Evolutionary conservation across 202 grass and related monocot genomes (phyloP), one percentile per base, ranked within the genome.

Genomic region (Bolboschoenoplectus hybrid): DNA sequence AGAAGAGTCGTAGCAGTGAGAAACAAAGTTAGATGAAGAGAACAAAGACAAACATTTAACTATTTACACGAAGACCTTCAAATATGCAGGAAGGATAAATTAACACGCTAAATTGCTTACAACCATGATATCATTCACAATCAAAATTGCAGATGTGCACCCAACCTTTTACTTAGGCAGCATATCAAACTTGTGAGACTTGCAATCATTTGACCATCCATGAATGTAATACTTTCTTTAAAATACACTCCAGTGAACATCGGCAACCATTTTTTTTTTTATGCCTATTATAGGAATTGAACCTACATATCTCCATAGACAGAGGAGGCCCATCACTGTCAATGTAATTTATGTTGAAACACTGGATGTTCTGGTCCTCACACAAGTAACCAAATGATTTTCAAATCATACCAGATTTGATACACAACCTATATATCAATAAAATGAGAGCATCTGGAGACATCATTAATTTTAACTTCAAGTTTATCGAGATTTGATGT

Each of bases 1-100:
- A 89, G 52, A 60, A 58, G 13, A 57, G 49, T n/a, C 14, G 13
- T 79, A 51, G 47, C n/a, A 88, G 63, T 76, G 5, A 80, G 82
- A 14, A 5, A 67, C 17, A 71, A 86, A 65, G 61, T 86, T 50
- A 41, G 44, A 87, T 86, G 5, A 91, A 80, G 41, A 84, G 51
- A 47, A 58, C 74, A 84, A 60, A 78, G 9, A 58, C 58, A 19
- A 58, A 58, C 34, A 79, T 79, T 79, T 79, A 57, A 58, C 6
- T 12, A 57, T 78, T 50, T 12, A 78, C 50, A 78, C 12, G 35
- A 38, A 40, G 26, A 26, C 26, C 65, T 75, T 44, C 17, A 52
- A 52, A 51, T 75, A 75, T 52, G 19, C 14, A 8, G 10, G 50
- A 40, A 78, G 34, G 12, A 39, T 17, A 56, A 19, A 46, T 56